A percentile compares a stretch with the other conserved stretches of the same genome.
These are phyloP conservation scores for Takashimella koratensis DNA, from an alignment of 1,284 basidiomycete genomes.

Conservation along the genomic window DNA sequence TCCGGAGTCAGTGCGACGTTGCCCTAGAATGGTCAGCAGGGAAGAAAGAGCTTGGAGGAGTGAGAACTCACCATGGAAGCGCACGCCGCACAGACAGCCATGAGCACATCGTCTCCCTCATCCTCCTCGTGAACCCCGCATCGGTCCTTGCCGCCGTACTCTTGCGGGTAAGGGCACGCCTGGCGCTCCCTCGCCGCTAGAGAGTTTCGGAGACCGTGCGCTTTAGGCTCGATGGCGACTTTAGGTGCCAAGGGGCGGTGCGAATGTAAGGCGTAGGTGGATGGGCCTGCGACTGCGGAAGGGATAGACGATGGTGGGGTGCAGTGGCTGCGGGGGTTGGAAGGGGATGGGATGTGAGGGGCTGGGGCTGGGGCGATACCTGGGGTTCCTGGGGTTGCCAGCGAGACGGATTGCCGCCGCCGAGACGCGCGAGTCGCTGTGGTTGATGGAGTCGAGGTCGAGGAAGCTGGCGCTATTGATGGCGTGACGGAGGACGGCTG, in stretches of 20 bases:
- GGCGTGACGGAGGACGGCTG: constrained; percentile 1
- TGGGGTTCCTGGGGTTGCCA: not conserved
- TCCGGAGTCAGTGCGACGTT: constrained; percentile 44
- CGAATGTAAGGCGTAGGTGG: not conserved
- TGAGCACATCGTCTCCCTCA: constrained; percentile 42
- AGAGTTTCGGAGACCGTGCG: constrained; percentile 37
- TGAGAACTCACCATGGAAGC: constrained; percentile 34
- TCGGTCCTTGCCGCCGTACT: constrained; percentile 36
- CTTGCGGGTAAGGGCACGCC: constrained; percentile 37
- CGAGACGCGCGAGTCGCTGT: not conserved
- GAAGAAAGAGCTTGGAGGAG: not conserved
- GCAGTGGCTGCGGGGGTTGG: not conserved
- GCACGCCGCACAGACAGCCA: constrained; percentile 42
- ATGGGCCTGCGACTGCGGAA: not conserved
- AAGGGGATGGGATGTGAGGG: not conserved
- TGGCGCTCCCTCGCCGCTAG: constrained; percentile 29
- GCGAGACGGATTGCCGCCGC: not conserved
- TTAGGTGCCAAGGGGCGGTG: not conserved
- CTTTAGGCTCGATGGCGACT: constrained; percentile 26
- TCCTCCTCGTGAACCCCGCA: constrained; percentile 42
- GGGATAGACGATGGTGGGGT: not conserved
- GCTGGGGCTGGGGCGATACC: not conserved
- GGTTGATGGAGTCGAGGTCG: not conserved
- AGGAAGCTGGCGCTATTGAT: not conserved
- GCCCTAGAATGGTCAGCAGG: constrained; percentile 26